Evolutionary conservation across 2,329 filamentous ascomycete genomes (phyloP).

Genomic region (Acephala macrosclerotiorum): DNA sequence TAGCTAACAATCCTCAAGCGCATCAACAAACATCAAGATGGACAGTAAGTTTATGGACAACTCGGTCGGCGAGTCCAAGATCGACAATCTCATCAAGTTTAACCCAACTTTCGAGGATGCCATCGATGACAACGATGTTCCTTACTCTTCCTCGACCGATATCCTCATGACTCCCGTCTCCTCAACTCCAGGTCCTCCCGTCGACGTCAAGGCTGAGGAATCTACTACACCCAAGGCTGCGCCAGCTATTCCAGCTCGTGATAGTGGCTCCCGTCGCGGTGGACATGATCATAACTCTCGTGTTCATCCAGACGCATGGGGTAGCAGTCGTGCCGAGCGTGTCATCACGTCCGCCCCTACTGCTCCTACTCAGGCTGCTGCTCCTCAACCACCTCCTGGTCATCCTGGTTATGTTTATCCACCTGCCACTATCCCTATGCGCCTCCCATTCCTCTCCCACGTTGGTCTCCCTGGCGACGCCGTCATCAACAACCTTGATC

Average conservation of each 20-base stretch:
- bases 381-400: no score
- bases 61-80: background rate
- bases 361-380: background rate
- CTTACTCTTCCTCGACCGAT: background rate
- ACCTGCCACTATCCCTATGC: background rate
- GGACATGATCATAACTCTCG: no score
- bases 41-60: no score
- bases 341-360: no score
- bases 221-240: no score
- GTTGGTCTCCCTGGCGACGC: background rate
- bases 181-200: background rate
- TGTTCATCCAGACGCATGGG: no score
- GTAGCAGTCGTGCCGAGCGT: no score
- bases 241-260: no score
- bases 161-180: background rate
- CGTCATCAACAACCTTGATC: background rate
- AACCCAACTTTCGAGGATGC: slow-evolving; percentile 1
- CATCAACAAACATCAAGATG: background rate
- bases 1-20: background rate
- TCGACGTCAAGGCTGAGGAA: no score
- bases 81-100: background rate
- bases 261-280: no score
- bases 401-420: background rate
- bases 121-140: background rate
- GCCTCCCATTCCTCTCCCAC: background rate